Conservation (phyloP, 306 rosid genomes). For the Acacia crassicarpa region DNA sequence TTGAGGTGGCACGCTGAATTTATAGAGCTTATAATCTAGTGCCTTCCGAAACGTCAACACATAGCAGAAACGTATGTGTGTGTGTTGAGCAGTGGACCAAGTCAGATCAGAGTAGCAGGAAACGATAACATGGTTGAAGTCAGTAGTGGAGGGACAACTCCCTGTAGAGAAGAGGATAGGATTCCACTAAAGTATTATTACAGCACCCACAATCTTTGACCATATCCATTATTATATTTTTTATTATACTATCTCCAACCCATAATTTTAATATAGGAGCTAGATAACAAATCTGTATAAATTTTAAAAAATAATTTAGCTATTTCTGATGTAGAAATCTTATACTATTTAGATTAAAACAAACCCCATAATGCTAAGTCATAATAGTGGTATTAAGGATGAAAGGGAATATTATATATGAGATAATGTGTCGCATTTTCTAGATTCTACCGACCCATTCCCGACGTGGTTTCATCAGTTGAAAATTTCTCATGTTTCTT, state of each 20-base stretch:
- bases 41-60: background rate
- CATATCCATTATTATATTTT: too few relatives aligned
- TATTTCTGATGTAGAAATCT: too few relatives aligned
- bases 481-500: too few relatives aligned
- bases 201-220: background rate
- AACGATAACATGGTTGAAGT: background rate
- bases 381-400: too few relatives aligned
- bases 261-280: background rate
- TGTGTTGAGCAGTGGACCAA: background rate
- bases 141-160: background rate
- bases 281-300: too few relatives aligned
- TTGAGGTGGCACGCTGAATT: background rate
- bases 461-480: background rate
- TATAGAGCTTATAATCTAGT: background rate
- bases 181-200: too few relatives aligned
- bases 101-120: background rate
- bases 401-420: too few relatives aligned
- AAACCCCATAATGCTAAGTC: too few relatives aligned
- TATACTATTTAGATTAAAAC: too few relatives aligned
- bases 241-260: too few relatives aligned
- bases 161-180: background rate
- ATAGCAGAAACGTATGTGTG: too few relatives aligned
- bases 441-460: background rate
- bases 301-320: too few relatives aligned
- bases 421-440: background rate